These are phyloP conservation scores for Fusarium nanum DNA, from an alignment of 2,329 filamentous ascomycete genomes.

Conservation along the genomic window DNA sequence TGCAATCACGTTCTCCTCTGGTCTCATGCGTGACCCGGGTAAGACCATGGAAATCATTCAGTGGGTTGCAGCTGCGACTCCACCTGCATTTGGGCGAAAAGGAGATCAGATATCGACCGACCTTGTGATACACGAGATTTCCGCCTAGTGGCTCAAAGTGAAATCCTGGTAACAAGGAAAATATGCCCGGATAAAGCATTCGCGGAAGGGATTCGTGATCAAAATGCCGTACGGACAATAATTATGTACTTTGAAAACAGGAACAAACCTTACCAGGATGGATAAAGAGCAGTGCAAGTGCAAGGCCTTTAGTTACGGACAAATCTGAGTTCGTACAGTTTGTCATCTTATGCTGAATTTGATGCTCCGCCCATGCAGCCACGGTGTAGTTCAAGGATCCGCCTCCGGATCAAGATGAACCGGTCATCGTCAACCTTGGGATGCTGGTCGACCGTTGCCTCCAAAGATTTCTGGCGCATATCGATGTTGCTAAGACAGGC, in stretches of 20 bases:
- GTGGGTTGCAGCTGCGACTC: constrained; percentile 7
- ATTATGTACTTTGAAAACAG: constrained; percentile 5
- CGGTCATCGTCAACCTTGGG: neutral
- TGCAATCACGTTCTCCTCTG: constrained; percentile 18
- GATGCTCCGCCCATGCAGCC: neutral
- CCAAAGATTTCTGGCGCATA: neutral
- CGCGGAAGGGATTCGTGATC: neutral
- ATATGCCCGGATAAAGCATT: neutral
- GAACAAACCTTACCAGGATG: constrained; percentile 1
- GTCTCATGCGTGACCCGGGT: constrained; percentile 6
- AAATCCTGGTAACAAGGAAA: neutral
- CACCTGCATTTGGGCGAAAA: constrained; percentile 3
- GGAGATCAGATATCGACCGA: neutral
- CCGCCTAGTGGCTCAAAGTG: constrained; percentile 5
- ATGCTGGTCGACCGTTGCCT: neutral
- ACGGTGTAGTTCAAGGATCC: neutral
- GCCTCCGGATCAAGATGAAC: neutral
- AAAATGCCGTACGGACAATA: constrained; percentile 9
- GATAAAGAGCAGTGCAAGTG: neutral
- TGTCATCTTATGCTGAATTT: neutral
- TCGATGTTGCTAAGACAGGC: neutral
- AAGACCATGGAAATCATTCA: constrained; percentile 22
- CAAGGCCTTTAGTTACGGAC: neutral
- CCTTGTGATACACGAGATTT: neutral
- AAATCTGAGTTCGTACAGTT: neutral